Evolutionary conservation across 805 yeast genomes (phyloP), one percentile per base, ranked within the genome.

Genomic region (Candida chauliodis): DNA sequence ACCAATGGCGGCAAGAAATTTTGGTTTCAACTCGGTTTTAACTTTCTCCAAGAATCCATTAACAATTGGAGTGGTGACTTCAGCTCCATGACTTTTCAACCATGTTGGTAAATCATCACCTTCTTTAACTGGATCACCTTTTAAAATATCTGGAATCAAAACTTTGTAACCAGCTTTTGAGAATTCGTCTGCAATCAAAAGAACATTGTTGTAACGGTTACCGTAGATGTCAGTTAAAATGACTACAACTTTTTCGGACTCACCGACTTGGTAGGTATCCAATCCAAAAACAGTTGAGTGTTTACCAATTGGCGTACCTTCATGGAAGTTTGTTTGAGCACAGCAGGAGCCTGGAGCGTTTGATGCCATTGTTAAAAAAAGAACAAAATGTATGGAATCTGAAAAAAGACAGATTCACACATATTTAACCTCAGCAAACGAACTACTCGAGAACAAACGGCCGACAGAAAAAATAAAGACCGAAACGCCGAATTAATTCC

Each of bases 221-320:
- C 96, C 96, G 44, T 56, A 77, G 33, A 88, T 65, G 55, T 89
- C 96, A 30, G 93, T 72, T 29, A 81, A 43, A 32, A 87, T 71
- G 19, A 86, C 78, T 17, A 86, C 58, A 30, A 79, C 66, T 42
- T 73, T 71, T 17, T 73, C 70, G 19, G 49, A 43, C 19, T 51
- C 51, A 29, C 69, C 70, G 10, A 52, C 46, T 27, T 49, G 51
- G 41, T 64, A 64, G 24, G 68, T 53, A 31, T 53, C 56, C 20
- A 72, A 45, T 10, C 78, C 81, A 40, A 55, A 63, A 5, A 77
- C 38, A 8, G 63, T 61, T 24, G 58, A 45, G 42, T 61, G 57
- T 2, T 45, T 37, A 23, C 87, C 87, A 8, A 38, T 47, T 20
- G 80, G 67, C 3, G 57, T 57, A 25, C 84, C 85, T 46, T 71